A percentile compares a stretch with the other conserved stretches of the same genome.
phyloP scores from a whole-genome alignment of 2,329 filamentous ascomycete genomes.

The Aspergillus brunneoviolaceus region DNA sequence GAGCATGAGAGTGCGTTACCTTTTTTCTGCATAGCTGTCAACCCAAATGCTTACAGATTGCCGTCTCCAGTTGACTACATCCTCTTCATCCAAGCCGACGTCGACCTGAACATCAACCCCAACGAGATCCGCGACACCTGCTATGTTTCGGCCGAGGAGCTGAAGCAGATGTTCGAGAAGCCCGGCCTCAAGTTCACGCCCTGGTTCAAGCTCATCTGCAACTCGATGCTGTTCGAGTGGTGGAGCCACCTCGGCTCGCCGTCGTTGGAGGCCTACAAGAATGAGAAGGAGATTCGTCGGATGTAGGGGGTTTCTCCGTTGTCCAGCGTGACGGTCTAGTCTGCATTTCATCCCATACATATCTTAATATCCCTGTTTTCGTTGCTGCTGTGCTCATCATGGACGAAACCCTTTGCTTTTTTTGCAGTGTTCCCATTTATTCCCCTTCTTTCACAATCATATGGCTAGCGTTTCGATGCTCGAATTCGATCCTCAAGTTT shows the following conservation, averaged over 20 bases:
- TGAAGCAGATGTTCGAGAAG: conserved; percentile 83
- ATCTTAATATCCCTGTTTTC: background rate
- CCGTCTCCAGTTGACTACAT: conserved; percentile 82
- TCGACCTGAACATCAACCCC: conserved; percentile 70
- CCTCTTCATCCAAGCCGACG: conserved; percentile 92
- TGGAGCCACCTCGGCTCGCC: conserved; percentile 77
- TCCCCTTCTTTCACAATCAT: background rate
- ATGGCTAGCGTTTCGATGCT: background rate
- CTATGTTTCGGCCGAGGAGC: conserved; percentile 78
- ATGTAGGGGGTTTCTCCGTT: conserved; percentile 53
- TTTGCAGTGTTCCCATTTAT: background rate
- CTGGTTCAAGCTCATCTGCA: conserved; percentile 99
- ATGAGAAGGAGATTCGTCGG: conserved; percentile 82
- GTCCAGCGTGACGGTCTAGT: conserved; percentile 12
- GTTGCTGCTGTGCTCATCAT: background rate
- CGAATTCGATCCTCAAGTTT: background rate
- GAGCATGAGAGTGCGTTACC: conserved; percentile 88
- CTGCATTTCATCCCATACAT: background rate
- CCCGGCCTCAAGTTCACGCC: conserved; percentile 83
- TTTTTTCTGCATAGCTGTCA: conserved; percentile 1
- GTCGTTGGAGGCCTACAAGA: conserved; percentile 79
- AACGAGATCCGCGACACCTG: conserved; percentile 86
- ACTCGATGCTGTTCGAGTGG: conserved; percentile 97
- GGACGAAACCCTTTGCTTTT: background rate
- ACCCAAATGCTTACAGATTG: background rate